These are phyloP conservation scores for Lichtheimia ramosa DNA, from an alignment of 371 early-diverging fungal species.

Conservation along the genomic window DNA sequence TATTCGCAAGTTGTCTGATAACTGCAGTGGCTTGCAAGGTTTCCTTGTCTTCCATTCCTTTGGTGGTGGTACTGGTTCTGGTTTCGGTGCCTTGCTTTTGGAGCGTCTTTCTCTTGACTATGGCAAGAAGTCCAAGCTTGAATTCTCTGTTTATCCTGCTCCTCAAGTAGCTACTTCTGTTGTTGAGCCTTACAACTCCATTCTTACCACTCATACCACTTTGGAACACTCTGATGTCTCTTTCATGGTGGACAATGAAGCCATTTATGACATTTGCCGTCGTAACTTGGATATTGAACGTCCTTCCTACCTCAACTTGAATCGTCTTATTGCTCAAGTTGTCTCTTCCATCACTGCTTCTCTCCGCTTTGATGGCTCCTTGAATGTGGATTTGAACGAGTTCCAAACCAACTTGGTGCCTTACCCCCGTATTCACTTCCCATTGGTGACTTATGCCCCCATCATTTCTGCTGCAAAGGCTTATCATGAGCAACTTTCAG, in stretches of 20 bases:
- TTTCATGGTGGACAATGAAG: constrained; percentile 92
- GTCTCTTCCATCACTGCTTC: constrained; percentile 99
- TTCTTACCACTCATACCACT: constrained; percentile 92
- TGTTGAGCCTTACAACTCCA: constrained; percentile 98
- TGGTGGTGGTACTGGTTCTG: constrained; percentile 99
- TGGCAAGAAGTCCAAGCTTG: constrained; percentile 98
- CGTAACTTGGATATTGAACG: constrained; percentile 96
- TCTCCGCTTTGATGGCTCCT: constrained; percentile 94
- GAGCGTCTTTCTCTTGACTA: constrained; percentile 95
- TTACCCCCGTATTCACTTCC: constrained; percentile 95
- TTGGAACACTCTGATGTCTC: constrained; percentile 95
- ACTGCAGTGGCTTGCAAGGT: constrained; percentile 97
- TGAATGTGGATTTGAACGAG: constrained; percentile 96
- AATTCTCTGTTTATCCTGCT: constrained; percentile 98
- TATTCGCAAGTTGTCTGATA: constrained; percentile 97
- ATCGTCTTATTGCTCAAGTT: constrained; percentile 98
- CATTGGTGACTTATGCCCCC: constrained; percentile 91
- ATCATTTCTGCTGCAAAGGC: constrained; percentile 90
- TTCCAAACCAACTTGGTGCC: constrained; percentile 97
- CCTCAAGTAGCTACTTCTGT: constrained; percentile 97
- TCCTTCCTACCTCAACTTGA: constrained; percentile 96
- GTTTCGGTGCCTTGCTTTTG: constrained; percentile 97
- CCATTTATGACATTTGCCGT: constrained; percentile 98
- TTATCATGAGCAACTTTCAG: constrained; percentile 86
- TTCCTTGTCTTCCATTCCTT: constrained; percentile 99